Evolutionary conservation across 2,329 filamentous ascomycete genomes (phyloP).

Genomic region (Paraphaeosphaeria sporulosa): DNA sequence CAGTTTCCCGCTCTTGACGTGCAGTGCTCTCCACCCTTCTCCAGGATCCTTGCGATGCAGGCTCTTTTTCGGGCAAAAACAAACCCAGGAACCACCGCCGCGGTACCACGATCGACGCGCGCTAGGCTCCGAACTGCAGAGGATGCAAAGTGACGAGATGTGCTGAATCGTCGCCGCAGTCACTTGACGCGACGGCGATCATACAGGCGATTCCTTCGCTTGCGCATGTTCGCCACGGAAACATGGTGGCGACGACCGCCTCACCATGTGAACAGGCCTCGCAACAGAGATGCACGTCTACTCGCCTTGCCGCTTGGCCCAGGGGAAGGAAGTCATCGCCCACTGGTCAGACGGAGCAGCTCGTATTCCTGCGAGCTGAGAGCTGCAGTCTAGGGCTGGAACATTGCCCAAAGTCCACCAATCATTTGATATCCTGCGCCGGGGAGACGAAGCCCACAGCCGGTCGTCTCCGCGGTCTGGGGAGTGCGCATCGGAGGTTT

Average conservation of each 20-base stretch:
- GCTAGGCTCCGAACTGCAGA: slow-evolving; percentile 5
- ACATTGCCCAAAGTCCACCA: slow-evolving; percentile 15
- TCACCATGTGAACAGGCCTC: neutral
- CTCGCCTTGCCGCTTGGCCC: neutral
- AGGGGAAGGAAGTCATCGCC: neutral
- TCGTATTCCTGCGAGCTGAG: slow-evolving; percentile 1
- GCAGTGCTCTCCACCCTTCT: slow-evolving; percentile 6
- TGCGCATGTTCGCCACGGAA: neutral
- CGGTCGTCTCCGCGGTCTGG: slow-evolving; percentile 27
- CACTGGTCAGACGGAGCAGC: neutral
- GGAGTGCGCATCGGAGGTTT: slow-evolving; percentile 20
- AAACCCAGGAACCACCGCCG: slow-evolving; percentile 24
- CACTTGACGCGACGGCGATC: slow-evolving; percentile 17
- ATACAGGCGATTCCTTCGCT: slow-evolving; percentile 4
- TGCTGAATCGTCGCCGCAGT: neutral
- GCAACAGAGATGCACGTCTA: neutral
- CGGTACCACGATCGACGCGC: slow-evolving; percentile 26
- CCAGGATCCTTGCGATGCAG: slow-evolving; percentile 10
- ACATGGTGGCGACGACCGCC: neutral
- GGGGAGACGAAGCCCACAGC: slow-evolving; percentile 28
- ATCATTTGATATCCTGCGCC: slow-evolving; percentile 23
- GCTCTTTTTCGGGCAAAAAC: slow-evolving; percentile 15
- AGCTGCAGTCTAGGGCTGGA: neutral
- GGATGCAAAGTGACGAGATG: neutral
- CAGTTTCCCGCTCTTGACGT: slow-evolving; percentile 5